A percentile compares a stretch with the other conserved stretches of the same genome.
phyloP scores from a whole-genome alignment of 1,284 basidiomycete species.

The Laetiporus sulphureus region DNA sequence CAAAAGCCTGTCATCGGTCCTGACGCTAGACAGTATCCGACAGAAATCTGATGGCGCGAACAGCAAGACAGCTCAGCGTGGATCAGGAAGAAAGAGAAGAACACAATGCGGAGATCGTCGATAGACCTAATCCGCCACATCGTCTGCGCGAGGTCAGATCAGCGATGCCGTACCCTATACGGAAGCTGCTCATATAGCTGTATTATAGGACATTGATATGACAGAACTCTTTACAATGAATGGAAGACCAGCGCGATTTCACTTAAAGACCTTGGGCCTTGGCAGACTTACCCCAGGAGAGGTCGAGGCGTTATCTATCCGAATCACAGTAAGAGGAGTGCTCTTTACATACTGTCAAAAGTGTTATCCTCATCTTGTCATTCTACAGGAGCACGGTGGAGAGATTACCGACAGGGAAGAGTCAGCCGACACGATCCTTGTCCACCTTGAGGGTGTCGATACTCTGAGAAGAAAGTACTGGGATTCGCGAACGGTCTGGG shows the following conservation, averaged over 20 bases:
- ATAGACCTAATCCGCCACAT: too few species aligned
- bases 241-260: slow-evolving; percentile 2
- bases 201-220: too few species aligned
- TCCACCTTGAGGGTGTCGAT: slow-evolving; percentile 7
- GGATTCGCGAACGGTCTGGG: slow-evolving; percentile 9
- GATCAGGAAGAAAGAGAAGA: too few species aligned
- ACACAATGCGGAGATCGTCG: too few species aligned
- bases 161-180: too few species aligned
- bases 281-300: slow-evolving; percentile 2
- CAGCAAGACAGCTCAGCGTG: too few species aligned
- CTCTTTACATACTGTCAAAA: neutral
- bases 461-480: slow-evolving; percentile 7
- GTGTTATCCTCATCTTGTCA: neutral
- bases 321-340: slow-evolving; percentile 1
- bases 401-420: slow-evolving; percentile 1
- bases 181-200: too few species aligned
- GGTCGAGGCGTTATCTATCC: neutral
- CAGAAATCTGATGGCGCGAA: too few species aligned
- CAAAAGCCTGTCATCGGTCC: too few species aligned
- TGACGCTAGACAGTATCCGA: too few species aligned
- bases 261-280: slow-evolving; percentile 1
- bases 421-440: slow-evolving; percentile 17
- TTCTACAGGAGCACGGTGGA: slow-evolving; percentile 15
- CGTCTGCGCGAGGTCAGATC: too few species aligned
- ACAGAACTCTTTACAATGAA: neutral